Evolutionary conservation across 768 basidiomycete species (phyloP).

Genomic region (Trametes sanguinea): DNA sequence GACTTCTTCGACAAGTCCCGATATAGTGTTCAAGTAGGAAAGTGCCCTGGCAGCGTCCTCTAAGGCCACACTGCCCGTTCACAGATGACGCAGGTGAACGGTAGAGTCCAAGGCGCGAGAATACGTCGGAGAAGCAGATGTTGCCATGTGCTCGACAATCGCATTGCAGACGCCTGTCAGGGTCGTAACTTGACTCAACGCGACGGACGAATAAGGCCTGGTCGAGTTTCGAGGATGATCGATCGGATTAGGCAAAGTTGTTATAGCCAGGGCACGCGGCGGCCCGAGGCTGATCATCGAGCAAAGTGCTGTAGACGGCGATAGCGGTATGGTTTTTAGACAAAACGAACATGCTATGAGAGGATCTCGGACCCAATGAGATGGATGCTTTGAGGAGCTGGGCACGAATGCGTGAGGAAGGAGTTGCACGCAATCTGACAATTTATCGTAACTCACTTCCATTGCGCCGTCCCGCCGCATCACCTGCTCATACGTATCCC

Average conservation of each 20-base stretch:
- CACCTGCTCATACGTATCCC: no score
- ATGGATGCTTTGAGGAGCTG: slow-evolving; percentile 15
- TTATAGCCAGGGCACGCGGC: neutral
- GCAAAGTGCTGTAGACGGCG: slow-evolving; percentile 1
- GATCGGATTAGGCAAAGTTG: slow-evolving; percentile 16
- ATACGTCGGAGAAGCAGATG: slow-evolving; percentile 7
- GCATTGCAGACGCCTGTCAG: neutral
- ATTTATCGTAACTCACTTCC: neutral
- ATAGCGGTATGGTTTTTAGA: slow-evolving; percentile 13
- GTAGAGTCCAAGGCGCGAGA: neutral
- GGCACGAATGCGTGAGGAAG: neutral
- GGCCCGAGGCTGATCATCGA: slow-evolving; percentile 9
- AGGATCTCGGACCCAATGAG: slow-evolving; percentile 4
- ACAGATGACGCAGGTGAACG: slow-evolving; percentile 1
- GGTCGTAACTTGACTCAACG: neutral
- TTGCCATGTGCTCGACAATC: slow-evolving; percentile 2
- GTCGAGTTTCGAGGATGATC: slow-evolving; percentile 15
- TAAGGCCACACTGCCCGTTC: neutral
- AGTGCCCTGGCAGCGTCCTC: neutral
- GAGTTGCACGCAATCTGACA: neutral
- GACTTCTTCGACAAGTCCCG: slow-evolving; percentile 3
- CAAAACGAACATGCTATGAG: neutral
- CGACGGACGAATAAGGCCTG: neutral
- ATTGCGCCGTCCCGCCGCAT: no score
- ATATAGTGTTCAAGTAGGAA: neutral